Conservation (phyloP, 2,329 filamentous ascomycete genomes). For the Botrytis hyacinthi region DNA sequence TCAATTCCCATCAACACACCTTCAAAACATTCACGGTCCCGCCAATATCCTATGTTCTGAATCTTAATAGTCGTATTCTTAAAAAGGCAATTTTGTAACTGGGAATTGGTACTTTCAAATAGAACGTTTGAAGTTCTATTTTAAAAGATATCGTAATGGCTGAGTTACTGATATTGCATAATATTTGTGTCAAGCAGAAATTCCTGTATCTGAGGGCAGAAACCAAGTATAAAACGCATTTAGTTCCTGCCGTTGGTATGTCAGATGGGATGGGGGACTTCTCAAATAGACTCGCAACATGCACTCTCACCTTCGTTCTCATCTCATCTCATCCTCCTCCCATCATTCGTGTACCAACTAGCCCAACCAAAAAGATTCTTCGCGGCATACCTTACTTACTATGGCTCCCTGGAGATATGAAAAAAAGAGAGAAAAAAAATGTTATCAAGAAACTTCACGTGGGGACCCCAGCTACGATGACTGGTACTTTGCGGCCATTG, state of each 20-base stretch:
- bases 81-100: rapidly evolving
- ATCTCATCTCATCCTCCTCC: neutral
- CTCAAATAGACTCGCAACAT: neutral
- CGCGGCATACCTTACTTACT: neutral
- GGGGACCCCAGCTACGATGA: neutral
- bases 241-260: neutral
- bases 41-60: neutral
- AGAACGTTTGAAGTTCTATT: neutral
- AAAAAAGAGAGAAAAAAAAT: neutral
- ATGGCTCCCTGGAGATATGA: neutral
- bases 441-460: neutral
- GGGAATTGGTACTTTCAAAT: no score
- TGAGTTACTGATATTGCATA: neutral
- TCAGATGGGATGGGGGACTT: neutral
- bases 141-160: neutral
- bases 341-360: neutral
- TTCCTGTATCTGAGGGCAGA: rapidly evolving
- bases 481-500: neutral
- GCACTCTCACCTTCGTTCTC: neutral
- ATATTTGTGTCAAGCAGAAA: neutral
- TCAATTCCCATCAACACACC: neutral
- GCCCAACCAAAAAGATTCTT: no score
- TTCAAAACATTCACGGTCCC: neutral
- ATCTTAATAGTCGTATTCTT: rapidly evolving
- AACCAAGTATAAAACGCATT: neutral